These are phyloP conservation scores for Hypoxylon lienhwacheense DNA, from an alignment of 495 filamentous ascomycete species.

Conservation along the genomic window DNA sequence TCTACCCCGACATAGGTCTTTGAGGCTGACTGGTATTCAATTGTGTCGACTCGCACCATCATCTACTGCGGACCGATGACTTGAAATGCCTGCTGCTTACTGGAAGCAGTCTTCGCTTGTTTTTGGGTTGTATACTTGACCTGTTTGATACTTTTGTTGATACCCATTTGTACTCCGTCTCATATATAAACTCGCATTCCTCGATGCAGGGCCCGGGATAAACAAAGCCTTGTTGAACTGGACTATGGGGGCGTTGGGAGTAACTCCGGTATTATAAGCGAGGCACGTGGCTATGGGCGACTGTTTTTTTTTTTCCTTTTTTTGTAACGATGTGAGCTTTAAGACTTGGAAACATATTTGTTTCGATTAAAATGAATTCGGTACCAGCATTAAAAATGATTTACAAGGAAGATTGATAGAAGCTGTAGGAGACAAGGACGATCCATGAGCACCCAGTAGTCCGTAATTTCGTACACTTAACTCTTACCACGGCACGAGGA, in stretches of 20 bases:
- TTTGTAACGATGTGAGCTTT: constrained; percentile 11
- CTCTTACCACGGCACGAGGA: too few relatives aligned
- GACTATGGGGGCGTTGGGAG: constrained; percentile 27
- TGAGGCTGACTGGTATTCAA: too few relatives aligned
- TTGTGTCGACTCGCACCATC: too few relatives aligned
- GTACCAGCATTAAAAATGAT: too few relatives aligned
- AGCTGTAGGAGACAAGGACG: too few relatives aligned
- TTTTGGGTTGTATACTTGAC: constrained; percentile 24
- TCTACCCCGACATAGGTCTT: too few relatives aligned
- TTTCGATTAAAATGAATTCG: too few relatives aligned
- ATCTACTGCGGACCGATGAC: background rate
- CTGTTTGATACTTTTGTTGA: constrained; percentile 24
- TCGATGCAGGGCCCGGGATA: constrained; percentile 14
- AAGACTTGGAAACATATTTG: constrained; percentile 14
- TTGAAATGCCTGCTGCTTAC: background rate
- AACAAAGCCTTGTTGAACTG: constrained; percentile 20
- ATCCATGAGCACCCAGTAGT: too few relatives aligned
- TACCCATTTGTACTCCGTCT: constrained; percentile 26
- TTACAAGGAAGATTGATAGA: too few relatives aligned
- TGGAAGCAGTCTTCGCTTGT: background rate
- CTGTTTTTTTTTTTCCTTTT: constrained; percentile 5
- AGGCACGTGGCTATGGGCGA: constrained; percentile 19
- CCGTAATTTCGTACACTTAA: too few relatives aligned
- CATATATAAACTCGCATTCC: constrained; percentile 25
- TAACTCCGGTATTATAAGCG: constrained; percentile 12